Conservation (phyloP, 2,329 filamentous ascomycete genomes). For the Exophiala calicioides region DNA sequence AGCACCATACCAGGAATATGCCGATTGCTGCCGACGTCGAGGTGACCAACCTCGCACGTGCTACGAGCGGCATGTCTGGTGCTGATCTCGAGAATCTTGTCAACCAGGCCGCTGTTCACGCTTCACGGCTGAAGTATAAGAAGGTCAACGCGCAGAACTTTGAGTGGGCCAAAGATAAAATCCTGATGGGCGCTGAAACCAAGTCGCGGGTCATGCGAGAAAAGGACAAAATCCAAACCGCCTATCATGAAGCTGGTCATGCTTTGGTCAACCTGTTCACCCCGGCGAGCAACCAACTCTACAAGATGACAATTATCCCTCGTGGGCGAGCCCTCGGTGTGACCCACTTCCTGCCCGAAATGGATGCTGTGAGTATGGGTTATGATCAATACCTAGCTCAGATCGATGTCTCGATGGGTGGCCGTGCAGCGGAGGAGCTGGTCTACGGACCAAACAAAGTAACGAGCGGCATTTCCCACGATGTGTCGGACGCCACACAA, state of each 20-base stretch:
- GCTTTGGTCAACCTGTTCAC: conserved; percentile 86
- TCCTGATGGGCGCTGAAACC: conserved; percentile 93
- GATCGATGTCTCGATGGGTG: conserved; percentile 80
- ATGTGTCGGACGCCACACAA: conserved; percentile 78
- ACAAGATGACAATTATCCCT: conserved; percentile 97
- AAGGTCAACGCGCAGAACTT: conserved; percentile 78
- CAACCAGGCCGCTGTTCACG: conserved; percentile 92
- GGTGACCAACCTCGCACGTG: conserved; percentile 77
- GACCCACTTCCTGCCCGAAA: conserved; percentile 83
- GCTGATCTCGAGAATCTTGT: conserved; percentile 96
- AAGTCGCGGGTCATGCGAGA: conserved; percentile 86
- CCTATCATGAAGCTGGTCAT: conserved; percentile 94
- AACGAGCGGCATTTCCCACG: conserved; percentile 80
- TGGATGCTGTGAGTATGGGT: conserved; percentile 79
- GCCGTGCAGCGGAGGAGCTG: conserved; percentile 86
- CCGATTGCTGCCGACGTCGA: conserved; percentile 79
- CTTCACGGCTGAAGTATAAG: conserved; percentile 79
- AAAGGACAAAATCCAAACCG: conserved; percentile 88
- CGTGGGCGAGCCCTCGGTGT: conserved; percentile 83
- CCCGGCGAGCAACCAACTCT: conserved; percentile 72
- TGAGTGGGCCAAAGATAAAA: conserved; percentile 97
- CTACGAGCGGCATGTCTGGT: conserved; percentile 88
- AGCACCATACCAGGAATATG: conserved; percentile 91
- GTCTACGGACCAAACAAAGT: conserved; percentile 90
- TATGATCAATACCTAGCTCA: conserved; percentile 78